Evolutionary conservation across 345 rosid species (phyloP), one percentile per base, ranked within the genome.

Genomic region (Citrus hindsii): DNA sequence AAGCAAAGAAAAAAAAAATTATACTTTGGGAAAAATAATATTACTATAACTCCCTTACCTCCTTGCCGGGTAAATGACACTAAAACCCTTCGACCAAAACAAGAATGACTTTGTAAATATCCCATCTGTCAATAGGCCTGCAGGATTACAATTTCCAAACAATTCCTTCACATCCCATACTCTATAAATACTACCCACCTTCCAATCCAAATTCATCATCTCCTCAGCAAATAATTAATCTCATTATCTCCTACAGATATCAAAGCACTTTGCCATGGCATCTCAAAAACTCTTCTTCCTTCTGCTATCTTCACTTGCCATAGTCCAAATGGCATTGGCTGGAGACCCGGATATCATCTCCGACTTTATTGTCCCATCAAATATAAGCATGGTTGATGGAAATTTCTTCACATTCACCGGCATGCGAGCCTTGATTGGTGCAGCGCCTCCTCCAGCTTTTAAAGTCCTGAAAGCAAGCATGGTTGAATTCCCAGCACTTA

Each of bases 401-500:
- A 73, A 61, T 30, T 84, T 79, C 80, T 87, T 87, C 84, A 83
- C 88, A 5, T 87, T 79, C 74, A 80, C 82, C 0, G 83, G 85
- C 27, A 7, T 85, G 21, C 72, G 85, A 0, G 22, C 27, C 27
- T 62, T 85, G 10, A 62, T 48, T 9, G 58, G 42, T 0, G 61
- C 63, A 16, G 38, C 25, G 0, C 9, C 10, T 0, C 81, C 87
- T 6, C 6, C 76, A 9, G 24, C 21, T 9, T 84, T 84, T 35
- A 81, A 58, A 28, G 79, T 79, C 27, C 7, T 40, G 9, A 83
- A 82, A 76, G 86, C 81, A 9, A 60, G 76, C 51, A 12, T 67
- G 82, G 74, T 40, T 0, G 87, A 84, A 48, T 86, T 86, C 76
- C 84, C 85, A 0, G 87, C 80, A 24, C 80, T 84, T 1, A 42